These are phyloP conservation scores for Colletotrichum filicis DNA, from an alignment of 2,329 filamentous ascomycete genomes.

Conservation along the genomic window DNA sequence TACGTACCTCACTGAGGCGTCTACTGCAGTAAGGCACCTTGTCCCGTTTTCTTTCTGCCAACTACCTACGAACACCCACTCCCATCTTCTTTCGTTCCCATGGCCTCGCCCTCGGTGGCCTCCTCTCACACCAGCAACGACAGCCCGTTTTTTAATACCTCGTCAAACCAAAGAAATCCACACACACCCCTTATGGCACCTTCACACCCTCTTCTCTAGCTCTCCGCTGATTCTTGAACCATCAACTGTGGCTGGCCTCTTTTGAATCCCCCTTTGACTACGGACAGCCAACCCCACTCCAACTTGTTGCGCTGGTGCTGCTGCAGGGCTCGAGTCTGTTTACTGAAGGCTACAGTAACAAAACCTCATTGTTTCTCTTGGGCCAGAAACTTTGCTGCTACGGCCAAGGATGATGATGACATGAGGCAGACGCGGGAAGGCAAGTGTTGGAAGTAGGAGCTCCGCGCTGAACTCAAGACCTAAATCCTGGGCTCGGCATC, in stretches of 20 bases:
- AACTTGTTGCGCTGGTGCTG: not conserved
- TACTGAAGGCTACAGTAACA: not conserved
- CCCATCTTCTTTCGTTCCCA: not conserved
- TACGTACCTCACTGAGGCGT: not conserved
- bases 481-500: not conserved
- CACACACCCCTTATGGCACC: not conserved
- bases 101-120: not conserved
- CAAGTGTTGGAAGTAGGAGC: not conserved
- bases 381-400: not conserved
- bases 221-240: not conserved
- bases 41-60: not conserved
- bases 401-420: not conserved
- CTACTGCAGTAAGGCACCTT: not conserved
- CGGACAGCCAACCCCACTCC: not conserved
- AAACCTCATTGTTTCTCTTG: not conserved
- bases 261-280: not conserved
- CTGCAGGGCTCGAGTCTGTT: not conserved
- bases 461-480: not conserved
- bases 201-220: not conserved
- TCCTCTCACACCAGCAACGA: not conserved
- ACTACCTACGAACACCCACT: not conserved
- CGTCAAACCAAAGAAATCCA: not conserved
- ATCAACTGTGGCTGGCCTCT: conserved; percentile 1
- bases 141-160: not conserved
- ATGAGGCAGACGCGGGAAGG: not conserved